Base-by-base conservation (phyloP, 306 rosid species). In the Potentilla sterilis region DNA sequence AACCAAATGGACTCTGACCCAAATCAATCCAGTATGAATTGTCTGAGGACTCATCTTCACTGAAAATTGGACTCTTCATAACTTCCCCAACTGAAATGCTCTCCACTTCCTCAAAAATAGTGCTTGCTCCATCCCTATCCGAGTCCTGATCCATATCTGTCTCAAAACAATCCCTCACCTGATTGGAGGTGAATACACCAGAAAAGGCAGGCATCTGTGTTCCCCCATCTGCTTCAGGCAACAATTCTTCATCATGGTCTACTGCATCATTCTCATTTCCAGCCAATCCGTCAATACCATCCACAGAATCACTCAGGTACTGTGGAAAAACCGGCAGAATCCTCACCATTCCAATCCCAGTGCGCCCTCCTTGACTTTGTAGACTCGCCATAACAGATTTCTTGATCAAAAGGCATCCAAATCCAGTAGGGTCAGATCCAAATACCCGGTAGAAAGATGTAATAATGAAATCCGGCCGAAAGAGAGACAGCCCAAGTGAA, bases 281-380 rank as follows among this genome's bases (percentile, higher is more conserved):
- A 61, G 75, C 88, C 73, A 90, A 68, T 51, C 70, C 84, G 75
- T 95, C 99, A 68, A 95, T 84, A 63, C 92, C 97, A 59, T 90
- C 99, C 32, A 82, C 84, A 8, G 99, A 95, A 76, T 95, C 99
- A 38, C 97, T 87, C 76, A 92, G 78, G 74, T 90, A 95, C 87
- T 90, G 76, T 3, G 99, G 97, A 71, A 85, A 90, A 77, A 89
- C 93, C 0, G 99, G 99, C 57, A 93, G 86, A 58, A 95, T 88
- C 90, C 89, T 92, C 87, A 95, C 99, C 88, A 95, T 95, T 84
- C 97, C 99, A 24, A 90, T 86, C 40, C 99, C 99, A 9, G 96
- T 92, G 22, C 90, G 81, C 79, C 97, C 97, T 16, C 97, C 92
- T 77, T 89, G 97, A 81, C 83, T 89, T 75, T 95, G 99, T 74